A percentile compares a stretch with the other conserved stretches of the same genome.
These are phyloP conservation scores for Pseudonitzschia delicatissima DNA, from an alignment of 108 stramenopile species.

Conservation along the genomic window DNA sequence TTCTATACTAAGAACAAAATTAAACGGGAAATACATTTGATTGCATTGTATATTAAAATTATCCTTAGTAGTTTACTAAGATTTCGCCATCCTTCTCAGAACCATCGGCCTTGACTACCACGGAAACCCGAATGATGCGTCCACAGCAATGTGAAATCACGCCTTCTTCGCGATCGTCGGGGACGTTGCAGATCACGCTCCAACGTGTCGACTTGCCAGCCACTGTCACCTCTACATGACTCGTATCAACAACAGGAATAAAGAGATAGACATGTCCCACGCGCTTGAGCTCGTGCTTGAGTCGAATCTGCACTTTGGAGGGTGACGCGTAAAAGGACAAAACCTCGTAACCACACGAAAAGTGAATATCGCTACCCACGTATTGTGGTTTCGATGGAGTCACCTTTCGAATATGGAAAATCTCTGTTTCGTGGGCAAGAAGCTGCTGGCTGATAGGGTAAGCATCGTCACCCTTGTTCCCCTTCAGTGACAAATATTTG, in stretches of 20 bases:
- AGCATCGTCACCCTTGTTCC: constrained; percentile 19
- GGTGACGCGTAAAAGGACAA: constrained; percentile 38
- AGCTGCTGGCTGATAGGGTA: constrained; percentile 58
- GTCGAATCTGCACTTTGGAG: constrained; percentile 28
- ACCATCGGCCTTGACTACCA: constrained; percentile 40
- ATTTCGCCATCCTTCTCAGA: constrained; percentile 46
- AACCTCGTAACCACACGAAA: constrained; percentile 89
- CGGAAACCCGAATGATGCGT: constrained; percentile 45
- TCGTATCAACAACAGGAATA: constrained; percentile 44
- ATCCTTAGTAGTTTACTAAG: constrained; percentile 20
- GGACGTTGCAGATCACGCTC: constrained; percentile 56
- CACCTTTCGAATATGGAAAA: constrained; percentile 80
- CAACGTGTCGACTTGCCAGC: constrained; percentile 45
- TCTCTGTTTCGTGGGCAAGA: constrained; percentile 75
- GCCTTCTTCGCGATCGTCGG: constrained; percentile 19
- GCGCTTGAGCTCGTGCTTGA: constrained; percentile 62
- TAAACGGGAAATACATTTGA: no score
- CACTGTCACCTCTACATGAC: constrained; percentile 37
- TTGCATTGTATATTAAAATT: neutral
- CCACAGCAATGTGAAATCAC: constrained; percentile 28
- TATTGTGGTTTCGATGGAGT: constrained; percentile 73
- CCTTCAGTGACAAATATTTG: constrained; percentile 52
- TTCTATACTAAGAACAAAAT: no score
- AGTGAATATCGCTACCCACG: constrained; percentile 89
- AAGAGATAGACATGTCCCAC: constrained; percentile 63